A percentile compares a stretch with the other conserved stretches of the same genome.
Conservation (phyloP, 768 basidiomycete genomes). For the Pleurotus citrinopileatus region DNA sequence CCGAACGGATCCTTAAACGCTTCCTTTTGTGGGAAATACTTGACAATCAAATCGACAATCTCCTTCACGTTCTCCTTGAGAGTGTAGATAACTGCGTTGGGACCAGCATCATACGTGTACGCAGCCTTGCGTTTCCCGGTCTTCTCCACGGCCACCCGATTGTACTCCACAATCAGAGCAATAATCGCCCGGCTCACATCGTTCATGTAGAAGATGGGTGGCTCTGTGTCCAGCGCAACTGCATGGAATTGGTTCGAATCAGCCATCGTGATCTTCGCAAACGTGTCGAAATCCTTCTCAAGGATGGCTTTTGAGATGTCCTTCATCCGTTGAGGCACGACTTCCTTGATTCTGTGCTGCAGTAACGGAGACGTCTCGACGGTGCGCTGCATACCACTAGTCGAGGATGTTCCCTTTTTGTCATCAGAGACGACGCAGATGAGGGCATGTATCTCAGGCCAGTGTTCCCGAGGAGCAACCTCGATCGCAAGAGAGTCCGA, state of each 20-base stretch:
- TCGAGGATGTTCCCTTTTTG: slow-evolving; percentile 95
- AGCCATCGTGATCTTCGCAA: slow-evolving; percentile 91
- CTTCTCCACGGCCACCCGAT: slow-evolving; percentile 65
- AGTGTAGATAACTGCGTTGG: slow-evolving; percentile 97
- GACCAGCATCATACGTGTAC: slow-evolving; percentile 99
- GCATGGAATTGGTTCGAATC: slow-evolving; percentile 99
- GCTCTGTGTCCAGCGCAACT: slow-evolving; percentile 92
- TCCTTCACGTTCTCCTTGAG: slow-evolving; percentile 71
- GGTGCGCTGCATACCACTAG: slow-evolving; percentile 96
- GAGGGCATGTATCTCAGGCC: slow-evolving; percentile 95
- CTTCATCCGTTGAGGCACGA: slow-evolving; percentile 88
- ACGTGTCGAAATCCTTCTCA: slow-evolving; percentile 78
- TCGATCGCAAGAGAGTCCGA: slow-evolving; percentile 86
- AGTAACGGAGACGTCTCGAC: slow-evolving; percentile 89
- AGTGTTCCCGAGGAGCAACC: slow-evolving; percentile 81
- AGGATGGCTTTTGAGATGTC: slow-evolving; percentile 79
- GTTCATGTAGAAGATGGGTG: slow-evolving; percentile 99
- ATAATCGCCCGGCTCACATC: slow-evolving; percentile 96
- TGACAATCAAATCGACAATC: slow-evolving; percentile 71
- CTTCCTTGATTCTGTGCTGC: slow-evolving; percentile 79
- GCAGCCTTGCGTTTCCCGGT: slow-evolving; percentile 74
- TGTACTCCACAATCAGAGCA: slow-evolving; percentile 86
- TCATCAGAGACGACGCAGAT: slow-evolving; percentile 95
- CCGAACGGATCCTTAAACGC: slow-evolving; percentile 76
- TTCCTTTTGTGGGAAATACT: slow-evolving; percentile 85